phyloP scores from a whole-genome alignment of 345 rosid species.

The Melaleuca quinquenervia region DNA sequence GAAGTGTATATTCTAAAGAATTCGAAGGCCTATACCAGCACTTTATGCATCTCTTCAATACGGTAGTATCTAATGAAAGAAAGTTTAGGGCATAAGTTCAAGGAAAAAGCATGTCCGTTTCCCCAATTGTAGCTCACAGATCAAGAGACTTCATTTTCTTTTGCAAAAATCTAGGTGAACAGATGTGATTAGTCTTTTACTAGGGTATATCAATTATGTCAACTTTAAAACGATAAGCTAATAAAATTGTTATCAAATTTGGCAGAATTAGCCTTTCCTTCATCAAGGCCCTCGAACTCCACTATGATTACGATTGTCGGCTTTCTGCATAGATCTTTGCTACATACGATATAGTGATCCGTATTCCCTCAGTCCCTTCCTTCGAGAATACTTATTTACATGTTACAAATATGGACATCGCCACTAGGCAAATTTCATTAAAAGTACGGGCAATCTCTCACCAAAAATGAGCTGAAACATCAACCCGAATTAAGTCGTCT shows the following conservation, averaged over 20 bases:
- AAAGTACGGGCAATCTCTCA: neutral
- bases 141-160: neutral
- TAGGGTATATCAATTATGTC: neutral
- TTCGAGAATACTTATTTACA: neutral
- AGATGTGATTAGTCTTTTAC: neutral
- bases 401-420: neutral
- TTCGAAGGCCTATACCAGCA: neutral
- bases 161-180: neutral
- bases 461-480: neutral
- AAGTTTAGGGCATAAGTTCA: too few relatives aligned
- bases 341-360: accelerated
- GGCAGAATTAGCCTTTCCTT: neutral
- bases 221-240: neutral
- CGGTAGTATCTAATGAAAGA: neutral
- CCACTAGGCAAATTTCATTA: neutral
- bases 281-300: neutral
- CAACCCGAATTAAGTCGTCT: neutral
- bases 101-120: too few relatives aligned
- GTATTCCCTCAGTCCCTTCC: neutral
- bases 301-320: neutral
- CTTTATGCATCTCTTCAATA: neutral
- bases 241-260: neutral
- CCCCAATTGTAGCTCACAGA: neutral
- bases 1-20: neutral
- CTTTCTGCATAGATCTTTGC: neutral